Base-by-base conservation (phyloP, 441 rosid genomes). In the Cnidoscolus chayamansa region DNA sequence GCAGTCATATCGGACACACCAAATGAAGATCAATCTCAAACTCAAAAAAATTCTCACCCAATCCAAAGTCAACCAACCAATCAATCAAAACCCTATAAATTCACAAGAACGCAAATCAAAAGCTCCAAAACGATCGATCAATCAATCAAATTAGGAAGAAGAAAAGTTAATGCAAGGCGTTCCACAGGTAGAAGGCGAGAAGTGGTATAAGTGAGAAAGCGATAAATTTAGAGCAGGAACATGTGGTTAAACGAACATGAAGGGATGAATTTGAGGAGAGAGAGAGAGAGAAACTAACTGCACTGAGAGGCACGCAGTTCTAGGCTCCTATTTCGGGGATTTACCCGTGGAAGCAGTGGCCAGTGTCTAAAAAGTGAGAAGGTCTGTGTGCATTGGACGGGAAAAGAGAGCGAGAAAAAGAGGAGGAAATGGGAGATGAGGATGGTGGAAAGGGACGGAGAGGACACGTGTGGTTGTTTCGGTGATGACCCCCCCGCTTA, bases 1-100 rank as follows among this genome's bases (percentile, higher is more conserved):
- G 85, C 88, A 73, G 87, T 75, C 96, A 91, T 91, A 81, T 78
- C 74, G 79, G 67, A 58, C 65, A 70, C 75, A 77, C 80, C 76
- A 65, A 66, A 16, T 6, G 43, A 48, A 62, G 74, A 75, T 83
- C 85, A 79, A 65, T 55, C 63, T 30, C 74, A 35, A 73, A 35
- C 67, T 57, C 74, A 69, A 10, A 72, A 40, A 40, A 40, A 3
- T 40, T 25, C 49, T 25, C 56, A n/a, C 16, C 17, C 55, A 49
- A 51, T 48, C 48, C 9, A 7, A 51, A 60, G 37, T 35, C 40
- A 59, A 25, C 35, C 13, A 64, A 72, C 2, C 43, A 55, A 72
- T 10, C 32, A 67, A 40, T 40, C 45, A 40, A 40, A 40, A 40
- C 45, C 45, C 35, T 8, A 11, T 37, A 16, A 53, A 32, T 20